Base-by-base conservation (phyloP, 129 eudicot species). In the Arctium minus region DNA sequence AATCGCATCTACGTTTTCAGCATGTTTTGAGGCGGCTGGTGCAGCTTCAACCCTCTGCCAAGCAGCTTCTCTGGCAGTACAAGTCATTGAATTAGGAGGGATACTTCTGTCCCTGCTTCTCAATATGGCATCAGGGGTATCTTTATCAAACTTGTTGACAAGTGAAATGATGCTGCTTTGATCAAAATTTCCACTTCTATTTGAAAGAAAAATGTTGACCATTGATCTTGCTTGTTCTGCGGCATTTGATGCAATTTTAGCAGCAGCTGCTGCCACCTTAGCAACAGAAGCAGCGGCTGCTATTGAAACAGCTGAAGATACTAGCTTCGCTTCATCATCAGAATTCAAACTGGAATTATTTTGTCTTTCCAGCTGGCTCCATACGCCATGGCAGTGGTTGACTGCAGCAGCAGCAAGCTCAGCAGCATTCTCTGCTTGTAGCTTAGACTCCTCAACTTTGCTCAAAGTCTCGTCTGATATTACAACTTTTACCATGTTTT, bases 241-340 rank as follows among this genome's bases (percentile, higher is more conserved):
- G 75, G 88, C 89, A 86, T 81, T 73, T 40, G 91, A 88, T 32
- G 99, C 99, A 83, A 96, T 81, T 85, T 90, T 86, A 72, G 98
- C 99, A 75, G 97, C 98, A 50, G 99, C 97, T 79, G 99, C 97
- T 2, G 99, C 99, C 17, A 93, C 98, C 88, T 96, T 93, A 44
- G 99, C 97, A 88, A 93, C 95, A 86, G 92, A 90, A 75, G 98
- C 92, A 78, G 99, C 93, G 3, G 99, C 97, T 75, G 98, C 93
- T 50, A 91, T 79, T 60, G 97, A 89, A 81, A 82, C 90, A 81
- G 99, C 97, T 73, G 98, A 90, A 31, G 99, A 93, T 64, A 91
- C 87, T 72, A 96, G 82, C 86, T 93, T 93, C 12, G 90, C 83
- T 83, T 96, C 93, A 78, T 79, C 83, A 79, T 90, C 92, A 4